phyloP scores from a whole-genome alignment of 768 basidiomycete species.

The Nevesoporus exiguus region DNA sequence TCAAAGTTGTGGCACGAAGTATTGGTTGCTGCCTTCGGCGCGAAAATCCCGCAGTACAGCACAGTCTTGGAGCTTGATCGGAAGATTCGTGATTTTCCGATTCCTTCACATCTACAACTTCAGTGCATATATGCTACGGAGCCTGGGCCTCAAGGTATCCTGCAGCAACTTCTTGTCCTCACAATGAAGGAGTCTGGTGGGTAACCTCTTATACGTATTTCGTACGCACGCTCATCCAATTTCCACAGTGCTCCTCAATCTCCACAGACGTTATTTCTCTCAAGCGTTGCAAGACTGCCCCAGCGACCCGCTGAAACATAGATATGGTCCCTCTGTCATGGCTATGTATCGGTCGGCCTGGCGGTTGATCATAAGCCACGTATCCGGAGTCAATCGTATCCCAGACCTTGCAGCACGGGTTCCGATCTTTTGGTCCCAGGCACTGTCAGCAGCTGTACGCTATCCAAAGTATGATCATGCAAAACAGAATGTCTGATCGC shows the following conservation, averaged over 20 bases:
- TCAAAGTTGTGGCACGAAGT: constrained; percentile 50
- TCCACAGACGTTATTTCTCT: constrained; percentile 67
- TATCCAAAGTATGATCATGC: not conserved
- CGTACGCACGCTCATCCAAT: not conserved
- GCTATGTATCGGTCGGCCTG: constrained; percentile 72
- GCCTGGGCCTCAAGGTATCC: constrained; percentile 19
- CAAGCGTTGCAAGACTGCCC: constrained; percentile 62
- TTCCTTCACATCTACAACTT: constrained; percentile 48
- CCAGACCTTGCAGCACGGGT: constrained; percentile 45
- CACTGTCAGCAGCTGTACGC: constrained; percentile 61
- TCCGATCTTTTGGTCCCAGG: constrained; percentile 61
- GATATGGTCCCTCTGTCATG: constrained; percentile 65
- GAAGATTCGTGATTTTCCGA: constrained; percentile 55
- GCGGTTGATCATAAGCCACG: constrained; percentile 53
- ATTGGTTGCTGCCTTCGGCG: constrained; percentile 49
- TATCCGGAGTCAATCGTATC: constrained; percentile 38
- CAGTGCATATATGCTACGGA: constrained; percentile 17
- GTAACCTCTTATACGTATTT: constrained; percentile 10
- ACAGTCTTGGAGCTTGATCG: constrained; percentile 57
- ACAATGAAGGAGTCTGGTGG: constrained; percentile 49
- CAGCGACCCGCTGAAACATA: constrained; percentile 53
- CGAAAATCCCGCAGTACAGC: constrained; percentile 49
- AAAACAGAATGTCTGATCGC: not conserved
- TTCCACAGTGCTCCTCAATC: constrained; percentile 52
- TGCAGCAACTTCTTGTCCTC: constrained; percentile 45